These are phyloP conservation scores for Globisporangium canariense DNA, from an alignment of 352 stramenopile species.

Conservation along the genomic window DNA sequence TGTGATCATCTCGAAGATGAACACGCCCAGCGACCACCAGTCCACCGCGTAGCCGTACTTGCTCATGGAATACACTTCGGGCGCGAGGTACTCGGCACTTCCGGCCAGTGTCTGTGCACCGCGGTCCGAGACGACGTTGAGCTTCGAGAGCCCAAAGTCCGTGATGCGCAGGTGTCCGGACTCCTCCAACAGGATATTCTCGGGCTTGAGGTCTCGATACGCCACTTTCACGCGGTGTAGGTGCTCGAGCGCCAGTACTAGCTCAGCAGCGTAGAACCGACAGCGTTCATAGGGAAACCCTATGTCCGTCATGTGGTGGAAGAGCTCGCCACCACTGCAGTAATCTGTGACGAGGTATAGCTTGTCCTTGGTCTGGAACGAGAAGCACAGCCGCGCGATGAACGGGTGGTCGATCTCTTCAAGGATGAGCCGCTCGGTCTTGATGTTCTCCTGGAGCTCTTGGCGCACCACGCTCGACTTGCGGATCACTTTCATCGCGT, in stretches of 20 bases:
- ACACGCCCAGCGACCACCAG: conserved; percentile 91
- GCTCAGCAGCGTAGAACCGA: conserved; percentile 96
- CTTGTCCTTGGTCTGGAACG: conserved; percentile 94
- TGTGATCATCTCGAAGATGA: conserved; percentile 91
- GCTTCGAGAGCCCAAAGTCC: conserved; percentile 93
- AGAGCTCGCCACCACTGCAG: conserved; percentile 95
- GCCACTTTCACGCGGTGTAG: conserved; percentile 94
- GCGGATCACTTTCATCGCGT: conserved; percentile 99
- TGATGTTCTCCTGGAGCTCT: conserved; percentile 93
- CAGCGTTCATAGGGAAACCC: conserved; percentile 65
- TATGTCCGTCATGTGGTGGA: conserved; percentile 95
- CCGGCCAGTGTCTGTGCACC: conserved; percentile 71
- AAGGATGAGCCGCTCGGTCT: conserved; percentile 97
- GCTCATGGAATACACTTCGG: conserved; percentile 75
- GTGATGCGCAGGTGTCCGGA: conserved; percentile 95
- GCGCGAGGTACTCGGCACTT: conserved; percentile 89
- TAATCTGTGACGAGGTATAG: conserved; percentile 90
- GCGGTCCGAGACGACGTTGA: conserved; percentile 69
- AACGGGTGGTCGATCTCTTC: conserved; percentile 97
- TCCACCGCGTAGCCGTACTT: conserved; percentile 86
- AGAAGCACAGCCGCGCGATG: conserved; percentile 96
- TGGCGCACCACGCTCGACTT: conserved; percentile 92
- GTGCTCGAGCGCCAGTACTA: conserved; percentile 93
- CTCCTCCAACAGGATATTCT: conserved; percentile 92
- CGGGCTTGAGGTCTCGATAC: conserved; percentile 97